Evolutionary conservation across 805 yeast species (phyloP).

Genomic region (Saccharomycopsis sp.): DNA sequence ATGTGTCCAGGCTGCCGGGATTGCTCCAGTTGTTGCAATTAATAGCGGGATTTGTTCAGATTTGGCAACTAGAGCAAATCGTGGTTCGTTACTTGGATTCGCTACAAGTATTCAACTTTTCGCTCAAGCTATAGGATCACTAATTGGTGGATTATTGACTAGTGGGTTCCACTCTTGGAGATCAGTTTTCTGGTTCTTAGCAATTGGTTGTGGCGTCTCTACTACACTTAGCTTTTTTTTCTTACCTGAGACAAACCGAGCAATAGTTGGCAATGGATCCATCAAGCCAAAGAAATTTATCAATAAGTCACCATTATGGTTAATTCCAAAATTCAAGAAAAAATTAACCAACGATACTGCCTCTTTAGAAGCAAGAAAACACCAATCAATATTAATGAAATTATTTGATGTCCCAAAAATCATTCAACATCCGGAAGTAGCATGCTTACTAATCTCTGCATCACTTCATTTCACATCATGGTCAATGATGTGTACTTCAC

Average conservation of each 20-base stretch:
- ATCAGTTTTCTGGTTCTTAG: slow-evolving; percentile 69
- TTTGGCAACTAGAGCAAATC: slow-evolving; percentile 50
- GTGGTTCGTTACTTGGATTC: slow-evolving; percentile 68
- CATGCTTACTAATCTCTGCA: slow-evolving; percentile 34
- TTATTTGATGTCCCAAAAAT: slow-evolving; percentile 20
- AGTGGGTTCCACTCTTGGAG: slow-evolving; percentile 55
- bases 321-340: slow-evolving; percentile 26
- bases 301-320: slow-evolving; percentile 41
- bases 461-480: slow-evolving; percentile 62
- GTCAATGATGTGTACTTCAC: slow-evolving; percentile 61
- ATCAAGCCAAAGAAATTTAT: slow-evolving; percentile 39
- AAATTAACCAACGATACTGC: slow-evolving; percentile 30
- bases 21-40: slow-evolving; percentile 69
- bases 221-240: slow-evolving; percentile 30
- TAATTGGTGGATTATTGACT: slow-evolving; percentile 52
- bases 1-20: slow-evolving; percentile 71
- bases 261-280: slow-evolving; percentile 71
- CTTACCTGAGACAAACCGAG: slow-evolving; percentile 72
- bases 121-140: slow-evolving; percentile 75
- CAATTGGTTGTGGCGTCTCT: slow-evolving; percentile 52
- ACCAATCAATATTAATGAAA: slow-evolving; percentile 2
- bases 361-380: slow-evolving; percentile 22
- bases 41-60: slow-evolving; percentile 71
- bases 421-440: slow-evolving; percentile 16
- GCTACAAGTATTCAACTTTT: slow-evolving; percentile 57